phyloP scores from a whole-genome alignment of 176 grass and related monocot genomes.

The Eremochloa ophiuroides region DNA sequence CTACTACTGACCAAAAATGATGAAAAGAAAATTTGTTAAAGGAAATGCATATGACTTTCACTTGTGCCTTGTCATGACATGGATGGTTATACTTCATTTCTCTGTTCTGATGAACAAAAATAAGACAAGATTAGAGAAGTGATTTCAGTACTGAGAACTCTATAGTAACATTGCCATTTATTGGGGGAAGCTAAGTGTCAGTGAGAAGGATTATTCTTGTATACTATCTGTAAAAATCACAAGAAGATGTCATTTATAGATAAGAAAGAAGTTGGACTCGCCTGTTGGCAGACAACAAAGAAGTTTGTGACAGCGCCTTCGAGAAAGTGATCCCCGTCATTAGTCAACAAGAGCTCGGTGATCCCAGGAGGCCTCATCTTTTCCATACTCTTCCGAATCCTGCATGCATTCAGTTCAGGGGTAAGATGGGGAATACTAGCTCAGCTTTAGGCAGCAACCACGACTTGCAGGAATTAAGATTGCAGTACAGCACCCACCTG shows the following conservation, averaged over 20 bases:
- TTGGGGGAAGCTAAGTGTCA: not conserved
- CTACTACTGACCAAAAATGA: not conserved
- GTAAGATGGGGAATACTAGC: not conserved
- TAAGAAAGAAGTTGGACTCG: not conserved
- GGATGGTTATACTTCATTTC: not conserved
- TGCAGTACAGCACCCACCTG: constrained; percentile 15
- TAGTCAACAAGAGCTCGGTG: constrained; percentile 74
- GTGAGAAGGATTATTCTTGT: not conserved
- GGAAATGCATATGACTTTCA: not conserved
- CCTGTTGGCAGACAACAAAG: constrained; percentile 70
- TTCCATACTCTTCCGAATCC: constrained; percentile 60
- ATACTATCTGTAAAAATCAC: not conserved
- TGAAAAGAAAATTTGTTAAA: not conserved
- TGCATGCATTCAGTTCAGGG: not conserved
- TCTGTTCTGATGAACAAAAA: not conserved
- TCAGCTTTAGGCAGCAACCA: not conserved
- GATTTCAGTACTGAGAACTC: not conserved
- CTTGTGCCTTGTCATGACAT: not conserved
- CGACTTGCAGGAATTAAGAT: not conserved
- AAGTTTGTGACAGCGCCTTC: constrained; percentile 87
- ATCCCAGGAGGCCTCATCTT: constrained; percentile 72
- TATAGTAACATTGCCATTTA: not conserved
- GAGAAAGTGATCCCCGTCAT: constrained; percentile 76
- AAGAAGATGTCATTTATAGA: not conserved
- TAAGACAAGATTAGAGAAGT: not conserved